phyloP scores from a whole-genome alignment of 2,329 filamentous ascomycete species.

The Pseudogymnoascus sp. region DNA sequence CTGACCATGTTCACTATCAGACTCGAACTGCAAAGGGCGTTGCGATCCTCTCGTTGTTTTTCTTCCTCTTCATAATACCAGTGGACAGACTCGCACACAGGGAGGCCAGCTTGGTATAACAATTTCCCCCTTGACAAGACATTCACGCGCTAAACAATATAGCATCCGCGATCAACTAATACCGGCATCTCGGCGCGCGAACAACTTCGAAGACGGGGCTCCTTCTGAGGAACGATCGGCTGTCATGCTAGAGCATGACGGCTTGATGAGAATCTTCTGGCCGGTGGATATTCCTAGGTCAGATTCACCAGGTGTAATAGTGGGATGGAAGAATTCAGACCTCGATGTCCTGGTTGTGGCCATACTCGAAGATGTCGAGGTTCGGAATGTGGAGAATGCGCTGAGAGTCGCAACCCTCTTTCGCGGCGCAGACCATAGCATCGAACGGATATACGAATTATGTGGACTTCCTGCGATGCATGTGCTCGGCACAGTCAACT shows the following conservation, averaged over 20 bases:
- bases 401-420: conserved; percentile 78
- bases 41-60: conserved; percentile 72
- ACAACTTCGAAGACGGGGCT: conserved; percentile 87
- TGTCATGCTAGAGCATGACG: conserved; percentile 70
- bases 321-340: conserved; percentile 92
- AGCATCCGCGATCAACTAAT: conserved; percentile 77
- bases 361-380: conserved; percentile 80
- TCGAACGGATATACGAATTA: conserved; percentile 72
- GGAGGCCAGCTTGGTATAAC: conserved; percentile 71
- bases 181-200: conserved; percentile 89
- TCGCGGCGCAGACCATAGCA: conserved; percentile 71
- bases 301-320: conserved; percentile 72
- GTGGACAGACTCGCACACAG: conserved; percentile 73
- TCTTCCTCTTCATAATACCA: conserved; percentile 77
- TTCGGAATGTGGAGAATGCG: conserved; percentile 76
- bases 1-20: conserved; percentile 38
- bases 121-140: conserved; percentile 18
- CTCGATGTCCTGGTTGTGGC: conserved; percentile 86
- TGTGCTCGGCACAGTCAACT: conserved; percentile 79
- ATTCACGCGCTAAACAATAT: conserved; percentile 21
- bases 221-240: conserved; percentile 58
- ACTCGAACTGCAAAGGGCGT: conserved; percentile 82
- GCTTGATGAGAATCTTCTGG: conserved; percentile 98
- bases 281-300: conserved; percentile 75
- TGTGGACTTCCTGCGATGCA: conserved; percentile 80